Conservation (phyloP, 108 stramenopile genomes). For the Craspedostauros australis region DNA sequence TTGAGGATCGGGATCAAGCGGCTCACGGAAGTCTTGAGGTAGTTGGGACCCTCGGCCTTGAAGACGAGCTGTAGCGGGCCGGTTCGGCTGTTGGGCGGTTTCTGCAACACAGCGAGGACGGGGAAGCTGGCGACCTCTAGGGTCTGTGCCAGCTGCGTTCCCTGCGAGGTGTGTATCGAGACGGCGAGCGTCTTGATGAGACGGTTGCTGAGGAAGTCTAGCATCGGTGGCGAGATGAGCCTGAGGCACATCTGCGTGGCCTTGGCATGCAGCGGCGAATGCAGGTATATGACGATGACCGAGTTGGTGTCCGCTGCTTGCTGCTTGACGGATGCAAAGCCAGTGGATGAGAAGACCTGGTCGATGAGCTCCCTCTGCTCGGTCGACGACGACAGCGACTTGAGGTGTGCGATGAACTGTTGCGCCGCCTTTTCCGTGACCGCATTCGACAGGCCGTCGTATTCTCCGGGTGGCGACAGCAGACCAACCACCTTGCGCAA, state of each 20-base stretch:
- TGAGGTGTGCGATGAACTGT: constrained; percentile 44
- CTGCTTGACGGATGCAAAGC: constrained; percentile 41
- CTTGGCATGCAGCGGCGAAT: constrained; percentile 60
- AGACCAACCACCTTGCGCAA: constrained; percentile 23
- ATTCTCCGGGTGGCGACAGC: constrained; percentile 41
- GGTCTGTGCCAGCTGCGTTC: constrained; percentile 46
- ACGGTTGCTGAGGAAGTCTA: constrained; percentile 41
- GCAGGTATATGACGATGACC: constrained; percentile 58
- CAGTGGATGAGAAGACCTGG: constrained; percentile 16
- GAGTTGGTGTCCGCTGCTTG: constrained; percentile 38
- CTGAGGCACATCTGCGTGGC: constrained; percentile 18
- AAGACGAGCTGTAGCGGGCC: constrained; percentile 46
- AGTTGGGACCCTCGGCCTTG: constrained; percentile 46
- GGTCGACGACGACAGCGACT: constrained; percentile 2
- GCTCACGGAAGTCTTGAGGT: constrained; percentile 31
- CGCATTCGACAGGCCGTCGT: constrained; percentile 51
- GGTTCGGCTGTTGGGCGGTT: constrained; percentile 4
- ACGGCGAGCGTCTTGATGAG: constrained; percentile 50
- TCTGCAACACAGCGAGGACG: constrained; percentile 62
- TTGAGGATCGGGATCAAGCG: constrained; percentile 39
- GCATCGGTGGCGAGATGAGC: constrained; percentile 26
- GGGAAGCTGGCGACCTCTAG: constrained; percentile 61
- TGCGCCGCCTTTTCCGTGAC: constrained; percentile 56
- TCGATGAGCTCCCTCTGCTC: constrained; percentile 5
- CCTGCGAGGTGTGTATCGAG: constrained; percentile 67